These are phyloP conservation scores for Geotrichum phurueaensis DNA, from an alignment of 1,139 yeast genomes.

Conservation along the genomic window DNA sequence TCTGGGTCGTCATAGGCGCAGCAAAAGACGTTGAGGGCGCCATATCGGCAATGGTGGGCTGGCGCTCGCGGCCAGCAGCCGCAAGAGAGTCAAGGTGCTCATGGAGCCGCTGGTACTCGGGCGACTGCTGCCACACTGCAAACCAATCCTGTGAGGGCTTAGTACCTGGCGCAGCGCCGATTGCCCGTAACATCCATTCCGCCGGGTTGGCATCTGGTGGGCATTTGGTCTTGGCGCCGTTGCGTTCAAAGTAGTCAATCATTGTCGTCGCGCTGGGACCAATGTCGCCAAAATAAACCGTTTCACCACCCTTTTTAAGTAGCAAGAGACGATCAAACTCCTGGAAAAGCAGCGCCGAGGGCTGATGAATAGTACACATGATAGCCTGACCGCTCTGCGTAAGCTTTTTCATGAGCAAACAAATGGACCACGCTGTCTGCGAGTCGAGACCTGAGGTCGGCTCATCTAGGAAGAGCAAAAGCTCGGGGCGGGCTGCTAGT, in stretches of 20 bases:
- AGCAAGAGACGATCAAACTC: constrained; percentile 66
- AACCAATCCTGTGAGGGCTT: constrained; percentile 55
- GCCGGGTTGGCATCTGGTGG: constrained; percentile 65
- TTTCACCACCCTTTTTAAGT: constrained; percentile 62
- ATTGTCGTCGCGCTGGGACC: constrained; percentile 54
- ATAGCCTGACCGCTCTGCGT: constrained; percentile 72
- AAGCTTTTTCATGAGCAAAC: constrained; percentile 61
- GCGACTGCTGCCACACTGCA: constrained; percentile 55
- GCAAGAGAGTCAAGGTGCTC: constrained; percentile 39
- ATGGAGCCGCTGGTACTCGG: constrained; percentile 40
- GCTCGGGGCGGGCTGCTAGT: constrained; percentile 72
- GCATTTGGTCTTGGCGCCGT: constrained; percentile 56
- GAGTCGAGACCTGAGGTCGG: constrained; percentile 87
- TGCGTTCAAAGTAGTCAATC: constrained; percentile 55
- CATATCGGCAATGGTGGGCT: not conserved
- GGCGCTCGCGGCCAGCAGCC: not conserved
- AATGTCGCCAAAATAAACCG: constrained; percentile 72
- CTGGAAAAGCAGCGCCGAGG: constrained; percentile 62
- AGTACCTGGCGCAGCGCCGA: constrained; percentile 70
- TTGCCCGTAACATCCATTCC: constrained; percentile 68
- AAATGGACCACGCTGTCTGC: constrained; percentile 78
- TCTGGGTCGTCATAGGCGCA: constrained; percentile 43
- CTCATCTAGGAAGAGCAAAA: constrained; percentile 71
- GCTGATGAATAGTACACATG: constrained; percentile 70
- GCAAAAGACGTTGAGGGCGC: constrained; percentile 33